A percentile compares a stretch with the other conserved stretches of the same genome.
phyloP scores from a whole-genome alignment of 331 rosid genomes.

The Spiraea crenata region DNA sequence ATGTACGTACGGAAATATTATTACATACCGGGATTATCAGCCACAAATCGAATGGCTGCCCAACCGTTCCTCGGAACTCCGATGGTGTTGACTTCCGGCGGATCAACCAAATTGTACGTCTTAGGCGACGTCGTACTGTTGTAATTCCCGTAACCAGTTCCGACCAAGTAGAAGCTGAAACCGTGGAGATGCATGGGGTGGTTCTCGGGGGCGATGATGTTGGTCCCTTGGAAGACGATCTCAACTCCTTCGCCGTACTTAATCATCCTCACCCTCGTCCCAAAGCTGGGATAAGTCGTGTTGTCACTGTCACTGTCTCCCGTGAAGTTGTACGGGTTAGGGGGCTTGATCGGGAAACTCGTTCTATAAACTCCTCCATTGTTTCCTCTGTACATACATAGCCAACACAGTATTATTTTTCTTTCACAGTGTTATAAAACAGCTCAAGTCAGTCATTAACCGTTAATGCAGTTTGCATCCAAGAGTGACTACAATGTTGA shows the following conservation, averaged over 20 bases:
- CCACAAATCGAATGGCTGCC: conserved; percentile 26
- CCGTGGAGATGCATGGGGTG: conserved; percentile 47
- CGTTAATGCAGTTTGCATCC: no score
- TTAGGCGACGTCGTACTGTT: conserved; percentile 7
- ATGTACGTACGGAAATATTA: no score
- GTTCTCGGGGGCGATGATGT: no score
- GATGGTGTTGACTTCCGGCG: conserved; percentile 21
- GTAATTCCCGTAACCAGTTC: conserved; percentile 28
- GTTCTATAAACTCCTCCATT: conserved; percentile 19
- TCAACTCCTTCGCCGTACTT: conserved; percentile 32
- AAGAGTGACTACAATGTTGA: no score
- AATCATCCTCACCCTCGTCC: conserved; percentile 25
- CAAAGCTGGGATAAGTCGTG: conserved; percentile 18
- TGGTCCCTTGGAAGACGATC: conserved; percentile 40
- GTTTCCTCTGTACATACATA: conserved; percentile 5
- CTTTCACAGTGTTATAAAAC: no score
- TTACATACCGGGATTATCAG: conserved; percentile 22
- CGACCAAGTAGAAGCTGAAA: conserved; percentile 33
- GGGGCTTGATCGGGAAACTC: conserved; percentile 33
- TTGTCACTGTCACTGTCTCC: conserved; percentile 26
- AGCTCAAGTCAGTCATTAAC: no score
- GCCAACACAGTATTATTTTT: no score
- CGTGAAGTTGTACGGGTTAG: conserved; percentile 33
- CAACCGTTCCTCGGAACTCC: conserved; percentile 29
- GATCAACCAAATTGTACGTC: conserved; percentile 32